Percentiles rank a stretch among this genome's conserved stretches.
Evolutionary conservation across 208 protist genomes (phyloP).

Genomic region (Leishmania guyanensis): DNA sequence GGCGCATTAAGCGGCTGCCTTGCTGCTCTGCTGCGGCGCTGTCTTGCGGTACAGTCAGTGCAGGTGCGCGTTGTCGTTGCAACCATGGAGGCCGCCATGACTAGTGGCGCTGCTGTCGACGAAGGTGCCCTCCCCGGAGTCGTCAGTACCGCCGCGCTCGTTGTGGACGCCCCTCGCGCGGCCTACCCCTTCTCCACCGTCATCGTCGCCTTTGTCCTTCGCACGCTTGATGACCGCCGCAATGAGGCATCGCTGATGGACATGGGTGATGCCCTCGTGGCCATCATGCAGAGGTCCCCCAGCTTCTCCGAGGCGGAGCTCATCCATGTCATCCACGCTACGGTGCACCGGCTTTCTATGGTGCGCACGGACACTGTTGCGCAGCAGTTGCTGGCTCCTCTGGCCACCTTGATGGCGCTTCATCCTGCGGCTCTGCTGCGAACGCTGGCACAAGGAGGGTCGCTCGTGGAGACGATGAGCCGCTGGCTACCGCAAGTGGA

Average conservation of each 20-base stretch:
- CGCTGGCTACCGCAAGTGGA: constrained; percentile 52
- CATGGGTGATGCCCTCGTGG: constrained; percentile 44
- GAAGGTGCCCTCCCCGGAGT: background rate
- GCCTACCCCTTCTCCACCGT: constrained; percentile 47
- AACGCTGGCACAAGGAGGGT: constrained; percentile 33
- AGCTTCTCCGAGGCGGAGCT: constrained; percentile 47
- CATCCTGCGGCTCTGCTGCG: constrained; percentile 48
- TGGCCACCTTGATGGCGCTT: constrained; percentile 50
- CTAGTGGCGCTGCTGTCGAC: background rate
- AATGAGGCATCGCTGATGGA: constrained; percentile 54
- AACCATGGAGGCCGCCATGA: constrained; percentile 19
- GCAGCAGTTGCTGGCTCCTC: constrained; percentile 55
- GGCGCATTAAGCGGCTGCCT: constrained; percentile 50
- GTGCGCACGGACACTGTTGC: constrained; percentile 51
- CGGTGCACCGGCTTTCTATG: constrained; percentile 39
- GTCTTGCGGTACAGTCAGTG: constrained; percentile 38
- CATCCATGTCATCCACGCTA: constrained; percentile 31
- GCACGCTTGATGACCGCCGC: constrained; percentile 29
- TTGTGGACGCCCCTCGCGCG: constrained; percentile 19
- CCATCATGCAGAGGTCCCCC: constrained; percentile 40
- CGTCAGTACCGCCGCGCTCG: background rate
- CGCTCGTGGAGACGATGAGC: constrained; percentile 42
- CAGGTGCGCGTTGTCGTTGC: constrained; percentile 22
- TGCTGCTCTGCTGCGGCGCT: constrained; percentile 47
- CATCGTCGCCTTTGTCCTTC: constrained; percentile 47